Conservation (phyloP, 192 early-diverging fungal genomes). For the Fimicolochytrium jonesii region DNA sequence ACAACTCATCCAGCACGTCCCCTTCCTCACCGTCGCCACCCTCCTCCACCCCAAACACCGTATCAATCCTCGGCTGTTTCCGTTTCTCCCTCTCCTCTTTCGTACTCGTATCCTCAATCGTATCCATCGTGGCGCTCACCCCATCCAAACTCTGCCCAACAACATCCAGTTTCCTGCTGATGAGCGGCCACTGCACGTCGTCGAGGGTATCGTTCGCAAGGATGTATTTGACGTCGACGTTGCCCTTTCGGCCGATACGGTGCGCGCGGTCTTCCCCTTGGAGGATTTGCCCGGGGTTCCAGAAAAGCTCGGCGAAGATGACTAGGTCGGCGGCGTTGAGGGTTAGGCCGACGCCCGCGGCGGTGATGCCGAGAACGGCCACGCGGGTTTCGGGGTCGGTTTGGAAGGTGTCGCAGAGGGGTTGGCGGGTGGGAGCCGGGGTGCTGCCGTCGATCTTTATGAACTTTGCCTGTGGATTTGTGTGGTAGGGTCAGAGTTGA, state of each 20-base stretch:
- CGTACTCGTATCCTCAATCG: not conserved
- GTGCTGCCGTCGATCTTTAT: constrained; percentile 49
- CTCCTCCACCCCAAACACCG: not conserved
- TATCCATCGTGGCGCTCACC: constrained; percentile 5
- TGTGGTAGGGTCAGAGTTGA: not conserved
- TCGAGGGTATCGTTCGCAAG: constrained; percentile 40
- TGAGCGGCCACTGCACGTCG: constrained; percentile 43
- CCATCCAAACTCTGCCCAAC: constrained; percentile 31
- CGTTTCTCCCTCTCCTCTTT: not conserved
- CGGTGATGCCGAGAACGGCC: constrained; percentile 43
- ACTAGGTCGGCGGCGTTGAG: constrained; percentile 44
- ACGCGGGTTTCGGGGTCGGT: constrained; percentile 24
- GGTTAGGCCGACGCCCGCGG: constrained; percentile 44
- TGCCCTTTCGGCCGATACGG: constrained; percentile 36
- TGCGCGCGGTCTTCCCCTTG: constrained; percentile 51
- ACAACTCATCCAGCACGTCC: not conserved
- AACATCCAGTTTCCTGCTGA: constrained; percentile 33
- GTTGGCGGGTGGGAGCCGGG: constrained; percentile 19
- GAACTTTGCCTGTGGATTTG: constrained; percentile 29
- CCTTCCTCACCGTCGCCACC: no score
- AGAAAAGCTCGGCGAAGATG: constrained; percentile 48
- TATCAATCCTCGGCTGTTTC: not conserved
- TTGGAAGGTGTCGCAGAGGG: constrained; percentile 44
- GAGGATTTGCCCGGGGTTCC: constrained; percentile 46
- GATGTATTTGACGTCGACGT: constrained; percentile 48